phyloP scores from a whole-genome alignment of 495 filamentous ascomycete species.

The Podospora pseudocomata region DNA sequence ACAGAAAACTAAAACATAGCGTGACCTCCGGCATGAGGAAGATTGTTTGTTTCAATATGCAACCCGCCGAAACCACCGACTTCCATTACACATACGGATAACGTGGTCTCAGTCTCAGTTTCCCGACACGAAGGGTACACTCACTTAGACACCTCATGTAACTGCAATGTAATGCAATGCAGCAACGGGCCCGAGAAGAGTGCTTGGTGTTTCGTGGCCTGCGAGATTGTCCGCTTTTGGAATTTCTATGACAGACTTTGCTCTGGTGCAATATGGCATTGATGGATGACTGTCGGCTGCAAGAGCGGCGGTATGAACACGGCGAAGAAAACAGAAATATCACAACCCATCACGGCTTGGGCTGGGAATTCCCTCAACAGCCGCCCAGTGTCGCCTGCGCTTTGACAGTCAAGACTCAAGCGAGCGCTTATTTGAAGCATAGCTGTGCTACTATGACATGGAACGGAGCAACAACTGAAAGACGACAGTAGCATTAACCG shows the following conservation, averaged over 20 bases:
- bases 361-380: background rate
- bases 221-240: background rate
- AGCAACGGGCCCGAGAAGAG: background rate
- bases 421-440: background rate
- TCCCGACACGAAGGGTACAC: background rate
- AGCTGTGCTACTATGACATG: background rate
- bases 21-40: background rate
- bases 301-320: background rate
- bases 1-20: background rate
- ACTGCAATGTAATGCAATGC: background rate
- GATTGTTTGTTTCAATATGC: background rate
- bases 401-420: background rate
- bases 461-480: background rate
- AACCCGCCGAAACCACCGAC: background rate
- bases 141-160: background rate
- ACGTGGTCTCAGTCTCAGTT: background rate
- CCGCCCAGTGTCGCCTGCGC: background rate
- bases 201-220: background rate
- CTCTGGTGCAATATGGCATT: background rate
- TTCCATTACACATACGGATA: background rate
- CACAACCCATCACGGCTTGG: background rate
- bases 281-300: background rate
- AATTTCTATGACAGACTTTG: background rate
- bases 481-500: background rate
- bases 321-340: background rate